Base-by-base conservation (phyloP, 2,329 filamentous ascomycete genomes). In the Rhynchosporium agropyri region DNA sequence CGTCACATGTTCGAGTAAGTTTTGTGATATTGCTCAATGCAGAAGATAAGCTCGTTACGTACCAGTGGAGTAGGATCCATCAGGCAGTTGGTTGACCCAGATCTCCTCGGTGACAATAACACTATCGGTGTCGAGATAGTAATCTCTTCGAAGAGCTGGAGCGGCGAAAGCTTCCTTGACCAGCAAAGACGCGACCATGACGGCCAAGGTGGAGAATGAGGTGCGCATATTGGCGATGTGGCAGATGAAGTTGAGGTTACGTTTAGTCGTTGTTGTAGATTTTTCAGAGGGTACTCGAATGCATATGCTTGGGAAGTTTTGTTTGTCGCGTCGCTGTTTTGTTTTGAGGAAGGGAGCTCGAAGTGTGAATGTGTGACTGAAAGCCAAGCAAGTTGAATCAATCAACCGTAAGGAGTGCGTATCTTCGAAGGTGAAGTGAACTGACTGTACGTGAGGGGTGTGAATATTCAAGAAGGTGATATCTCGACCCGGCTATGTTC, bases 101-200 rank as follows among this genome's bases (percentile, higher is more conserved):
- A 72, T 58, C 33, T 67, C 65, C 50, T 69, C 67, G 4, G 66
- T 71, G 20, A 72, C 64, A 20, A 69, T 42, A 2, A 70, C 67
- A 13, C 63, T 42, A 10, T 73, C 68, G 45, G 62, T 65, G 26
- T 68, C 64, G 9, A 66, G 33, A 20, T 63, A 67, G 10, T 59
- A 31, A 26, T 67, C 66, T 62, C 72, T 67, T 15, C 42, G 55
- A 13, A 42, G 28, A 31, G 29, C 38, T 29, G 57, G 57, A 28
- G 65, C 66, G 54, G 69, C 69, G 20, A 70, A 38, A 53, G 66
- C 68, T 60, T 70, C 70, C 63, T 68, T 70, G 67, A 69, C 67
- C 69, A 73, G 71, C 68, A 74, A 70, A 68, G 70, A 70, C 15
- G 70, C 60, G 38, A 70, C 70, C 64, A 72, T 65, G 58, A 72